Base-by-base conservation (phyloP, 805 yeast species). In the Schwanniomyces pseudopolymorphus region DNA sequence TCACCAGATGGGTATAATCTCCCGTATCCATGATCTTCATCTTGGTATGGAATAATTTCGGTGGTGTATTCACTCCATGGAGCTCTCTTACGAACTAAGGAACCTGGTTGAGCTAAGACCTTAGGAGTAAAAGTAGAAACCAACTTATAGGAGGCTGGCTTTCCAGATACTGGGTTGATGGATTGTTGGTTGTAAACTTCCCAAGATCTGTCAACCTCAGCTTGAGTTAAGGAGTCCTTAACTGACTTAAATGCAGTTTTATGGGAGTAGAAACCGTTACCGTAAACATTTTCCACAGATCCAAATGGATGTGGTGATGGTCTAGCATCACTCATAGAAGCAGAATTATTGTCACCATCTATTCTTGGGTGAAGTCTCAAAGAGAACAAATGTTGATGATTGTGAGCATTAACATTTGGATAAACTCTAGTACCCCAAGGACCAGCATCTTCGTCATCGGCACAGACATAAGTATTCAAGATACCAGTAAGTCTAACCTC, bases 341-440 rank as follows among this genome's bases (percentile, higher is more conserved):
- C 85, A 43, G 91, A 83, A 73, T 87, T 87, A 55, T 81, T 81
- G 52, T 83, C 87, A 59, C 94, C 94, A 55, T 87, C 94, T 51
- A 87, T 70, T 75, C 89, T 79, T 55, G 95, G 92, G 62, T 87
- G 87, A 54, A 87, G 63, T 74, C 95, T 79, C 55, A 87, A 74
- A 16, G 89, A 79, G 67, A 87, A 87, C 70, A 87, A 69, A 70
- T 87, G 94, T 76, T 87, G 95, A 70, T 87, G 95, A 67, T 87
- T 86, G 71, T 87, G 92, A 36, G 95, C 95, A 59, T 85, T 85
- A 46, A 84, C 88, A 54, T 80, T 79, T 48, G 94, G 94, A 65
- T 85, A 86, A 44, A 87, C 92, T 56, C 76, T 74, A 26, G 92
- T 84, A 48, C 92, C 95, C 85, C 87, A 87, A 57, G 88, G 89